These are phyloP conservation scores for Cytospora chrysosperma DNA, from an alignment of 2,329 filamentous ascomycete genomes.

Conservation along the genomic window DNA sequence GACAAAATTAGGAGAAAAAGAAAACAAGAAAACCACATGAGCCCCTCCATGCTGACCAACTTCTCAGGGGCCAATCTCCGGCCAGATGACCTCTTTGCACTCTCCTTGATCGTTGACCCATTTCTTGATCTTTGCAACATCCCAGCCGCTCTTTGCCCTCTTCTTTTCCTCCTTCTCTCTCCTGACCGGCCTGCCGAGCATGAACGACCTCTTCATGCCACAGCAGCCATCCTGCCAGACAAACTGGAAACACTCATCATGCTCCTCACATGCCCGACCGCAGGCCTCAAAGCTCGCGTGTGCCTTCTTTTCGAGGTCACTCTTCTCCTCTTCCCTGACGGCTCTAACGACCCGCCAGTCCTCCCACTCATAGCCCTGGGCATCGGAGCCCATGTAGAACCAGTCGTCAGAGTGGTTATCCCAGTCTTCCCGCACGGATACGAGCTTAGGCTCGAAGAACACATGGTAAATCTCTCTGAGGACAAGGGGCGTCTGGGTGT, in stretches of 20 bases:
- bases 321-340: slow-evolving; percentile 35
- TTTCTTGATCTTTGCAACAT: slow-evolving; percentile 39
- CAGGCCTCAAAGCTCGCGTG: slow-evolving; percentile 45
- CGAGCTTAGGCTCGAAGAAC: slow-evolving; percentile 44
- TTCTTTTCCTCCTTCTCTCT: slow-evolving; percentile 32
- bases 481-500: slow-evolving; percentile 35
- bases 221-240: slow-evolving; percentile 42
- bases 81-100: slow-evolving; percentile 31
- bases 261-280: slow-evolving; percentile 42
- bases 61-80: not conserved
- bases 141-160: slow-evolving; percentile 42
- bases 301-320: slow-evolving; percentile 40
- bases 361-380: slow-evolving; percentile 31
- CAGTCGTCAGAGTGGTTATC: slow-evolving; percentile 51
- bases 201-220: slow-evolving; percentile 36
- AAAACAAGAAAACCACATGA: too few relatives aligned
- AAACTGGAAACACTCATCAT: slow-evolving; percentile 42
- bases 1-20: too few relatives aligned
- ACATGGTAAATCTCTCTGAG: slow-evolving; percentile 49
- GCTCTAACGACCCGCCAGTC: slow-evolving; percentile 34
- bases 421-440: slow-evolving; percentile 46
- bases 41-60: too few relatives aligned
- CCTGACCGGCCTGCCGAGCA: slow-evolving; percentile 40
- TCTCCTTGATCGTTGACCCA: slow-evolving; percentile 40
- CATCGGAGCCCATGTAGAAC: slow-evolving; percentile 39